Conservation (phyloP, 2,329 filamentous ascomycete genomes). For the Alternaria arbusti region DNA sequence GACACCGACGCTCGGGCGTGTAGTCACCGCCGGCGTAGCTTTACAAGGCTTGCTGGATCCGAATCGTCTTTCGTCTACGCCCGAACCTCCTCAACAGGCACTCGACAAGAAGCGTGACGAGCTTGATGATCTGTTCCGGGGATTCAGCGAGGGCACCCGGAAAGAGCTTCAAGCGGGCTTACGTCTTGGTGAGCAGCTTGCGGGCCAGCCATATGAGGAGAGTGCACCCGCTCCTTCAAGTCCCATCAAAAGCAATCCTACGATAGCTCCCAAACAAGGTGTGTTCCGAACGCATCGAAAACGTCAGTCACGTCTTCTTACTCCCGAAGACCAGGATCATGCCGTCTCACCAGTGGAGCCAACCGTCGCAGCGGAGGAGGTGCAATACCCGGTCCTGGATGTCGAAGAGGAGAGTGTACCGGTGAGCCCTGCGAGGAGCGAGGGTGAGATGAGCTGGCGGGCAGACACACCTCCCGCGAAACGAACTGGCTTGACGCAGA, state of each 20-base stretch:
- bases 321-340: conserved; percentile 44
- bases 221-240: conserved; percentile 24
- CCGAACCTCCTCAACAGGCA: conserved; percentile 31
- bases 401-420: conserved; percentile 27
- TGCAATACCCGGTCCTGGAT: conserved; percentile 36
- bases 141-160: conserved; percentile 49
- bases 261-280: conserved; percentile 20
- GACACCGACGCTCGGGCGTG: conserved; percentile 43
- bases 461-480: conserved; percentile 27
- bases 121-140: conserved; percentile 48
- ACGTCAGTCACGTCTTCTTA: conserved; percentile 40
- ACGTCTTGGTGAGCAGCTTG: conserved; percentile 48
- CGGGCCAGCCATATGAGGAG: conserved; percentile 23
- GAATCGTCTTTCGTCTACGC: conserved; percentile 35
- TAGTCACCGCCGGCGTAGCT: conserved; percentile 48
- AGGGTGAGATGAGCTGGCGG: conserved; percentile 44
- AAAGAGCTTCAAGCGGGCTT: conserved; percentile 48
- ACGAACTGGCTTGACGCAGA: neutral
- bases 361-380: conserved; percentile 15
- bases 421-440: conserved; percentile 40
- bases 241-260: conserved; percentile 20
- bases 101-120: conserved; percentile 29
- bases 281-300: conserved; percentile 32
- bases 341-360: conserved; percentile 16
- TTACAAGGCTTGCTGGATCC: conserved; percentile 47